A percentile compares a stretch with the other conserved stretches of the same genome.
Evolutionary conservation across 805 yeast species (phyloP).

Genomic region (Saccharomycopsis sp.): DNA sequence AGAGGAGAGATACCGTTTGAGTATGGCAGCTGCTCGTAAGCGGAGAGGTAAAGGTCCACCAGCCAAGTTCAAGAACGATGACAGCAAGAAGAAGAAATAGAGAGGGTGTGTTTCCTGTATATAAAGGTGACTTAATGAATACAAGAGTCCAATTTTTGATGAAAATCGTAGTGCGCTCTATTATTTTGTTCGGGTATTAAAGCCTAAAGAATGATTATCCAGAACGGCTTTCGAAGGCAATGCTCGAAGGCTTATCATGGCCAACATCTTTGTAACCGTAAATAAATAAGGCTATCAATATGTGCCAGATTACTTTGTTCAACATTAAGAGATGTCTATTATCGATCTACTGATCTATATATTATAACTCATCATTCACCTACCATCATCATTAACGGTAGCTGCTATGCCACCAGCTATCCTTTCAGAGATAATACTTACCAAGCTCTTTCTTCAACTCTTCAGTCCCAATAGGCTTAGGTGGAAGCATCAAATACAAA

Average conservation of each 20-base stretch:
- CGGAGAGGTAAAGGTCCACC: constrained; percentile 90
- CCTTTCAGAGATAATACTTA: constrained; percentile 1
- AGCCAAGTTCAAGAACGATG: constrained; percentile 52
- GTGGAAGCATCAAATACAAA: constrained; percentile 48
- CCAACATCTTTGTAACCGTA: no score
- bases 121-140: not conserved
- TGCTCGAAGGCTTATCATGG: no score
- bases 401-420: no score
- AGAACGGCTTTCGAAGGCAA: no score
- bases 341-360: not conserved
- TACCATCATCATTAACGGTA: no score
- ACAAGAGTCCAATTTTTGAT: not conserved
- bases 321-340: not conserved
- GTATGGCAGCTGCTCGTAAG: constrained; percentile 57
- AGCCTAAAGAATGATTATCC: no score
- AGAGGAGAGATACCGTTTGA: constrained; percentile 61
- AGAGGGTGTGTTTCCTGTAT: not conserved
- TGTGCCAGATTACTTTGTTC: no score
- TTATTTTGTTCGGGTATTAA: no score
- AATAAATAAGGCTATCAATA: no score
- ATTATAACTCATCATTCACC: no score
- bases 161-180: not conserved
- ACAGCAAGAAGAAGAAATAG: constrained; percentile 35
- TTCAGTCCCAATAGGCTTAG: constrained; percentile 27
- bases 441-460: constrained; percentile 22